Conservation (phyloP, 2,329 filamentous ascomycete species). For the Onygenales sp. region DNA sequence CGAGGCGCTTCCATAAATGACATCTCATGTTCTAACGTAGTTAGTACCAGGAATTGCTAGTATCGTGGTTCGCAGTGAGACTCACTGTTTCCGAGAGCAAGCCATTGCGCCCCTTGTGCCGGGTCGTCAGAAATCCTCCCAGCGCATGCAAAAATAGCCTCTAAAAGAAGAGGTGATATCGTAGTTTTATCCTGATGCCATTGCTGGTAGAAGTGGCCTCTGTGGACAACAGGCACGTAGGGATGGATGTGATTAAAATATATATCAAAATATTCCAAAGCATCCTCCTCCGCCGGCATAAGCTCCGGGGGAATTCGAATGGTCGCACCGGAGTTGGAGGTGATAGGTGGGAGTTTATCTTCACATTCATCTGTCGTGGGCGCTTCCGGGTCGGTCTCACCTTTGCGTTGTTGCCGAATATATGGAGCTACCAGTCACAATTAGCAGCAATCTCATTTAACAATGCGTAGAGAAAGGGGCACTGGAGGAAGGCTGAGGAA, state of each 20-base stretch:
- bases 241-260: conserved; percentile 88
- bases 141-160: conserved; percentile 84
- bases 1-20: conserved; percentile 89
- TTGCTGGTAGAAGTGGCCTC: conserved; percentile 72
- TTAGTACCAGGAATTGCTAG: background rate
- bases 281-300: conserved; percentile 81
- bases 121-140: conserved; percentile 68
- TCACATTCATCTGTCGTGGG: conserved; percentile 55
- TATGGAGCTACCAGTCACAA: conserved; percentile 59
- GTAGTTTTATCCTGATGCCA: conserved; percentile 76
- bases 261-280: conserved; percentile 75
- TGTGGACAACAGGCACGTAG: conserved; percentile 83
- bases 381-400: conserved; percentile 43
- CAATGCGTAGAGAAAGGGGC: background rate
- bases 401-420: conserved; percentile 55
- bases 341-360: conserved; percentile 53
- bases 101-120: conserved; percentile 80
- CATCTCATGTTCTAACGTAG: conserved; percentile 65
- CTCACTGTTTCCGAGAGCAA: conserved; percentile 77
- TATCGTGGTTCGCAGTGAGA: conserved; percentile 12
- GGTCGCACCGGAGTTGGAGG: conserved; percentile 60
- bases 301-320: conserved; percentile 84
- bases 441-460: background rate
- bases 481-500: background rate
- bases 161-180: conserved; percentile 80